Evolutionary conservation across 805 yeast genomes (phyloP), one percentile per base, ranked within the genome.

Genomic region (Metschnikowia anglica): DNA sequence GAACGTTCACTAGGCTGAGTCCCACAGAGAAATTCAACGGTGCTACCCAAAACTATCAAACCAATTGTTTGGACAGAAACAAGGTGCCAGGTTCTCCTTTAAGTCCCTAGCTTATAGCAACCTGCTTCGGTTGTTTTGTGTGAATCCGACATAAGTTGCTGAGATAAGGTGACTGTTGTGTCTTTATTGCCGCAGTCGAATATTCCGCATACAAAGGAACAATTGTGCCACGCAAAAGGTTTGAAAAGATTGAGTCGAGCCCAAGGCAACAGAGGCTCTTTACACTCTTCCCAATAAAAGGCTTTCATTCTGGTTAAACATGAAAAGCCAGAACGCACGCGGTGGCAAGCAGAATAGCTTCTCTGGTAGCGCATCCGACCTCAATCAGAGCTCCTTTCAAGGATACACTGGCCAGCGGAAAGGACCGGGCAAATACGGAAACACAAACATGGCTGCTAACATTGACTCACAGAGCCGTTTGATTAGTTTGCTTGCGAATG

Each of bases 401-500:
- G 36, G 36, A 7, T 29, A n/a, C 5, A 11, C 37, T 8, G 35
- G 35, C 36, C 44, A 34, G 35, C 44, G 44, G 12, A 41, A 41
- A 19, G 27, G 27, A 9, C 4, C 31, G 5, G 39, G 15, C 9
- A 34, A 35, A 24, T 19, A 12, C n/a, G 36, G 31, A 13, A 25
- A 19, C 20, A 10, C 32, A 8, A 33, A 20, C 20, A 29, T 19
- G 17, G 34, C 23, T 1, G 35, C 28, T 3, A 16, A 26, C 3
- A 13, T 19, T 12, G 39, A 36, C 11, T 18, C 40, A 4, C 44
- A 41, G 12, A 32, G 25, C 34, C 36, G 38, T n/a, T 35, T 41
- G 44, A 30, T 41, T 18, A 24, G 37, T 12, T 47, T 52, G 42
- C 43, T 53, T 31, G 53, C 53, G 8, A 38, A 43, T 30, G 44